Percentiles rank a stretch among this genome's conserved stretches.
Evolutionary conservation across 2,329 filamentous ascomycete genomes (phyloP).

Genomic region (Huntiella bhutanensis): DNA sequence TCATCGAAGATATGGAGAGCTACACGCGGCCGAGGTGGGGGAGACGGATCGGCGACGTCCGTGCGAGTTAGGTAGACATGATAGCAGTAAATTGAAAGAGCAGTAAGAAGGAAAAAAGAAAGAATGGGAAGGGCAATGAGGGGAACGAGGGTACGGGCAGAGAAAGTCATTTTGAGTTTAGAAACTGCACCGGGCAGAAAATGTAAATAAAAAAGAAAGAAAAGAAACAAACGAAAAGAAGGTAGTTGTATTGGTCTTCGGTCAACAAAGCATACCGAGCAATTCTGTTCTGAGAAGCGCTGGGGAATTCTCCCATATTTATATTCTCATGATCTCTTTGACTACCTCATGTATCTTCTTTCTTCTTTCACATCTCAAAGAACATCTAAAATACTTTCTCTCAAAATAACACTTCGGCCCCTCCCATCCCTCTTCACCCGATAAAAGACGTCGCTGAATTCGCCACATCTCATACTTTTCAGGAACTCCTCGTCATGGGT

Average conservation of each 20-base stretch:
- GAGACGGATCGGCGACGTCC: no score
- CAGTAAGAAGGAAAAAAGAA: no score
- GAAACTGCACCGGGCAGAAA: neutral
- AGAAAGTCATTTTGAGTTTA: neutral
- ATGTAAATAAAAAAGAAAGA: neutral
- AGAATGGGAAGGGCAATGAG: no score
- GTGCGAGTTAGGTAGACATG: no score
- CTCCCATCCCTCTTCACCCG: slow-evolving; percentile 63
- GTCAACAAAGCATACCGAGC: slow-evolving; percentile 14
- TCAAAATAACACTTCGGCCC: slow-evolving; percentile 75
- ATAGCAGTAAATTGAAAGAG: no score
- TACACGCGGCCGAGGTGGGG: no score
- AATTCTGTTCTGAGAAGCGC: neutral
- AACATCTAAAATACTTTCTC: slow-evolving; percentile 39
- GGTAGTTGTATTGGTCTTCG: slow-evolving; percentile 15
- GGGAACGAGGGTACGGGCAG: no score
- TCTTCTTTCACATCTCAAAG: slow-evolving; percentile 15
- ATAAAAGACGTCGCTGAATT: slow-evolving; percentile 87
- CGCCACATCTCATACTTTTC: slow-evolving; percentile 77
- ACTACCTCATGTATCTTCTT: neutral
- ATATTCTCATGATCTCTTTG: neutral
- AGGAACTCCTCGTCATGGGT: slow-evolving; percentile 97
- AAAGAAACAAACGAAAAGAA: neutral
- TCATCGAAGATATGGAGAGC: no score
- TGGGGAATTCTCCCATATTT: neutral